Evolutionary conservation across 2,329 filamentous ascomycete species (phyloP).

Genomic region (Coniella vitis): DNA sequence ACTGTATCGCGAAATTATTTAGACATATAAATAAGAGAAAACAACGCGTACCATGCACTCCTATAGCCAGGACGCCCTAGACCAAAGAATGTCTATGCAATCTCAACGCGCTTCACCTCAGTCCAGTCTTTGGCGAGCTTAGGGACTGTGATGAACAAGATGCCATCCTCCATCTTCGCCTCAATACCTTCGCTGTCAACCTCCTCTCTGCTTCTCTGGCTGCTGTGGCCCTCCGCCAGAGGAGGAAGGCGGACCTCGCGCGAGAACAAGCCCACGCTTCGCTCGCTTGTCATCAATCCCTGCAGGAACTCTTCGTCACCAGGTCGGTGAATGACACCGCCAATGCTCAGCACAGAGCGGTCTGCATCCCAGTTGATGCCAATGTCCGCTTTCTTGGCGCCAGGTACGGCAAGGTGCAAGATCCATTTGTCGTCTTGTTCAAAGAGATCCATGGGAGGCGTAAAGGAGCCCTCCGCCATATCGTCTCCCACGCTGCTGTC

Average conservation of each 20-base stretch:
- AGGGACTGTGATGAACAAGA: constrained; percentile 70
- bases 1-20: too few relatives aligned
- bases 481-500: constrained; percentile 16
- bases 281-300: constrained; percentile 56
- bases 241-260: constrained; percentile 58
- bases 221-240: constrained; percentile 25
- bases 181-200: constrained; percentile 62
- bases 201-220: constrained; percentile 39
- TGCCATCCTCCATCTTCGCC: constrained; percentile 72
- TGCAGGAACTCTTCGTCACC: constrained; percentile 63
- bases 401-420: constrained; percentile 66
- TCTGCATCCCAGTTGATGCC: constrained; percentile 71
- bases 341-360: constrained; percentile 56
- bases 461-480: constrained; percentile 37
- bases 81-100: too few relatives aligned
- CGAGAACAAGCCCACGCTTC: constrained; percentile 69
- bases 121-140: constrained; percentile 64
- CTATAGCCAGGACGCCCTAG: too few relatives aligned
- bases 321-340: constrained; percentile 67
- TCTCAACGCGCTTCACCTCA: constrained; percentile 53
- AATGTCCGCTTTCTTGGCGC: constrained; percentile 72
- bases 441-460: constrained; percentile 69
- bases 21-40: too few relatives aligned
- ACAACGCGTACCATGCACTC: too few relatives aligned
- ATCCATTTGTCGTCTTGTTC: constrained; percentile 54